A percentile compares a stretch with the other conserved stretches of the same genome.
Conservation (phyloP, 805 yeast species). For the Candida patagonica region DNA sequence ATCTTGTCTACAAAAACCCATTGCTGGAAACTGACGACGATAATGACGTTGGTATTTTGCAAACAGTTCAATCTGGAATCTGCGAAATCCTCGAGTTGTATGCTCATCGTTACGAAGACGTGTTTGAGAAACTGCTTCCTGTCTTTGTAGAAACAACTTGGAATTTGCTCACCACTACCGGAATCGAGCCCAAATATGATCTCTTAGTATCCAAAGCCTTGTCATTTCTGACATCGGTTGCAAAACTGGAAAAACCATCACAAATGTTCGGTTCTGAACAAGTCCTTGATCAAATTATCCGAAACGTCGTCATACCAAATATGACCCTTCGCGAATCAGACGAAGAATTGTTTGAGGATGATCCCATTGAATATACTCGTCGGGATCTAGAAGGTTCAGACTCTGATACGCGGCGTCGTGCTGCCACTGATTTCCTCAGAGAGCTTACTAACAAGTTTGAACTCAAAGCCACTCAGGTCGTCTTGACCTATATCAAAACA, state of each 20-base stretch:
- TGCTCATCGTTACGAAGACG: slow-evolving; percentile 86
- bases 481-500: slow-evolving; percentile 59
- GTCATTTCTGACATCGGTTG: slow-evolving; percentile 72
- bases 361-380: slow-evolving; percentile 87
- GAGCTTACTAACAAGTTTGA: slow-evolving; percentile 77
- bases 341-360: slow-evolving; percentile 92
- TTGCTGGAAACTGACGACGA: slow-evolving; percentile 52
- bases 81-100: slow-evolving; percentile 80
- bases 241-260: slow-evolving; percentile 59
- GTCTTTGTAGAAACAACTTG: slow-evolving; percentile 76
- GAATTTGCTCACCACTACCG: slow-evolving; percentile 58
- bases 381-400: slow-evolving; percentile 94
- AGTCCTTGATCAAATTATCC: slow-evolving; percentile 65
- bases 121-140: slow-evolving; percentile 68
- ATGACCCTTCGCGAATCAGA: slow-evolving; percentile 78
- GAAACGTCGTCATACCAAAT: slow-evolving; percentile 82
- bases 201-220: slow-evolving; percentile 73
- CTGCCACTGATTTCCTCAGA: slow-evolving; percentile 86
- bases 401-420: slow-evolving; percentile 81
- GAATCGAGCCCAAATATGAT: slow-evolving; percentile 72
- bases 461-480: slow-evolving; percentile 60
- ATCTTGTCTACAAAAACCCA: slow-evolving; percentile 52
- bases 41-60: slow-evolving; percentile 57
- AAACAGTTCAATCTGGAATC: slow-evolving; percentile 68
- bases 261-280: slow-evolving; percentile 50